Conservation (phyloP, 176 grass and related monocot genomes). For the Phoenix dactylifera region DNA sequence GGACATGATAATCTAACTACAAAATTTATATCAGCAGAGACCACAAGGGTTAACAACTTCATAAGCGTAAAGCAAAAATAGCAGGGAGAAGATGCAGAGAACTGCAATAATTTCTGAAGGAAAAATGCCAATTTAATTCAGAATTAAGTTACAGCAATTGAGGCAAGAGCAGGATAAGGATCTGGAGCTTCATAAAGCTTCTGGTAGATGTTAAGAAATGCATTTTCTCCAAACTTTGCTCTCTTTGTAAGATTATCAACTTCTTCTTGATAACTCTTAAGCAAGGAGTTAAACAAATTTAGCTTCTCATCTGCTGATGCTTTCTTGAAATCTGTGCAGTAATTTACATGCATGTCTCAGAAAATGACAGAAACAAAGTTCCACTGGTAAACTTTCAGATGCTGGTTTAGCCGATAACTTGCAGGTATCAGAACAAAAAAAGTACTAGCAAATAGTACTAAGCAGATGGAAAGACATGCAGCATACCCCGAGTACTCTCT, state of each 20-base stretch:
- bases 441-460: not conserved
- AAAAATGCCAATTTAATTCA: not conserved
- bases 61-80: not conserved
- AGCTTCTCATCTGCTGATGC: constrained; percentile 85
- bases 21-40: no score
- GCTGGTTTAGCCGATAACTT: no score
- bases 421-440: not conserved
- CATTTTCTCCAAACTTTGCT: constrained; percentile 99
- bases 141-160: constrained; percentile 67
- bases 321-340: constrained; percentile 78
- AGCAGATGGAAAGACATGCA: not conserved
- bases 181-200: constrained; percentile 99
- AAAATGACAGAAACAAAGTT: not conserved
- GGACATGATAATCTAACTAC: no score
- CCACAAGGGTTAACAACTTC: constrained; percentile 1
- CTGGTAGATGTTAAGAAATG: constrained; percentile 99
- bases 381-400: no score
- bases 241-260: constrained; percentile 99
- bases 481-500: constrained; percentile 62
- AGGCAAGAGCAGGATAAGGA: constrained; percentile 95
- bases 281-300: constrained; percentile 85
- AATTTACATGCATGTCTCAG: not conserved
- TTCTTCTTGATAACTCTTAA: constrained; percentile 95
- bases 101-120: not conserved
- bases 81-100: not conserved